Base-by-base conservation (phyloP, 768 basidiomycete genomes). In the Saitozyma podzolica region DNA sequence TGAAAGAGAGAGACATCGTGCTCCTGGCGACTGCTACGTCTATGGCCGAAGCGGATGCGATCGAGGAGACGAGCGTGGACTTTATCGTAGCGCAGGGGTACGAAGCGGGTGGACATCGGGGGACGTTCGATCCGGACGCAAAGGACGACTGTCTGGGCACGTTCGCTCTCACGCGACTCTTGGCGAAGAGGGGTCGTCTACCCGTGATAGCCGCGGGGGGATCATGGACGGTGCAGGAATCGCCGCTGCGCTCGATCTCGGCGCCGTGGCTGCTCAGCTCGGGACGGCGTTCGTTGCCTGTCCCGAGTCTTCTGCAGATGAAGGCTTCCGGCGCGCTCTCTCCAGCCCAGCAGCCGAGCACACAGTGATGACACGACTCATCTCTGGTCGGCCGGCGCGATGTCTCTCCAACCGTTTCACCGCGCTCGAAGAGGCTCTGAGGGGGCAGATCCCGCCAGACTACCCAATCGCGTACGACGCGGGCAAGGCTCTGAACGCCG, bases 381-480 rank as follows among this genome's bases (percentile, higher is more conserved):
- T 76, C n/a, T 76, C 75, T 37, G 75, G 75, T 41, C 53, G 75
- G 52, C 70, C 70, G 8, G 75, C 75, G 17, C 41, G 75, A 47
- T 58, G 53, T 40, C 54, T 76, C 8, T 16, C 40, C 20, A 76
- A 74, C 52, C 54, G 47, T 29, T 74, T 68, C 54, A 73, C 73
- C n/a, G 54, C 57, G 6, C 54, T 74, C 39, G 60, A 56, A 6
- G 29, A 43, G 16, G 20, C 17, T 29, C 10, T 53, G 8, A 54
- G 29, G 2, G 51, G 43, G 11, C 49, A 56, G 14, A 40, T 40
- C 8, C 52, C 62, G 13, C 73, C 75, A 8, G 68, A 59, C 9
- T 76, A 74, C 50, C 75, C 75, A 0, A 53, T 65, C n/a, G 69
- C 72, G 0, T 76, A 76, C 43, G 70, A 74, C 56, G 64, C 65